Conservation (phyloP, 176 grass and related monocot genomes). For the Thinopyrum elongatum region DNA sequence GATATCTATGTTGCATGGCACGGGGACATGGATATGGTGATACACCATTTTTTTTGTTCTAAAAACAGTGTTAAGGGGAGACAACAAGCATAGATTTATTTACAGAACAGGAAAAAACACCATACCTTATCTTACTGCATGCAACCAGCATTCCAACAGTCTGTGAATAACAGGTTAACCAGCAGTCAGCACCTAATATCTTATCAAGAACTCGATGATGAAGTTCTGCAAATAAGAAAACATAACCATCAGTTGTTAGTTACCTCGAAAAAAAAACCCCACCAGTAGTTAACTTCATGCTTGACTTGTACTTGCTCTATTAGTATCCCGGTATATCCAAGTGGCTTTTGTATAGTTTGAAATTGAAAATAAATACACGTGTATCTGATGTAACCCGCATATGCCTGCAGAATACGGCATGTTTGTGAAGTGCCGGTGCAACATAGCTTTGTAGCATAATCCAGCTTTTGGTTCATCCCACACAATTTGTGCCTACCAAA, state of each 20-base stretch:
- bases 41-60: not conserved
- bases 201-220: not conserved
- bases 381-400: not conserved
- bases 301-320: not conserved
- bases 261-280: no score
- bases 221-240: not conserved
- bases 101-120: not conserved
- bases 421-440: not conserved
- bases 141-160: not conserved
- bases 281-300: not conserved
- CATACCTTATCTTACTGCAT: not conserved
- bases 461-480: not conserved
- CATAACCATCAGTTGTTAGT: not conserved
- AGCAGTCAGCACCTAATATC: not conserved
- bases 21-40: not conserved
- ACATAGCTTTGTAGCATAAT: not conserved
- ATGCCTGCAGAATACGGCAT: not conserved
- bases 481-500: not conserved
- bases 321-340: not conserved
- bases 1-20: not conserved
- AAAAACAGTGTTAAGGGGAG: not conserved
- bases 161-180: not conserved
- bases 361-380: not conserved
- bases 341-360: not conserved
- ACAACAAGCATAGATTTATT: not conserved